Conservation (phyloP, 2,329 filamentous ascomycete species). For the Davidsoniella neocaledoniae region DNA sequence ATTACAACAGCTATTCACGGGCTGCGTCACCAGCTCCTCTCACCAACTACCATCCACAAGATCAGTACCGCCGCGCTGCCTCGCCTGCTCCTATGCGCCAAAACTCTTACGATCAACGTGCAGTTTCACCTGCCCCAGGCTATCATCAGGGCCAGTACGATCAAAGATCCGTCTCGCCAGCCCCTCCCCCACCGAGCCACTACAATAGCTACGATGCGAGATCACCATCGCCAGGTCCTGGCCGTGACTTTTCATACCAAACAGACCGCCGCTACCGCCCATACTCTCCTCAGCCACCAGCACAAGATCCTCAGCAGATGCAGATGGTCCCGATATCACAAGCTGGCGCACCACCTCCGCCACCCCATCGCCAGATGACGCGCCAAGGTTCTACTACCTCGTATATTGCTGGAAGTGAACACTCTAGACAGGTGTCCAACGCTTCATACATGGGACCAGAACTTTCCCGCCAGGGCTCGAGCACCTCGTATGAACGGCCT, state of each 20-base stretch:
- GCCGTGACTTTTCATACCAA: slow-evolving; percentile 19
- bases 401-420: slow-evolving; percentile 18
- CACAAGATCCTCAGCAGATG: slow-evolving; percentile 8
- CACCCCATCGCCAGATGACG: slow-evolving; percentile 57
- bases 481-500: slow-evolving; percentile 22
- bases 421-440: slow-evolving; percentile 14
- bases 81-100: slow-evolving; percentile 12
- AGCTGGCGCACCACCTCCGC: slow-evolving; percentile 51
- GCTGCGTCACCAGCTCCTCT: slow-evolving; percentile 25
- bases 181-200: slow-evolving; percentile 12
- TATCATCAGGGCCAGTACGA: slow-evolving; percentile 11
- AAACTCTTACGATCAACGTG: slow-evolving; percentile 12
- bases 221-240: slow-evolving; percentile 22
- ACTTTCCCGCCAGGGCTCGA: slow-evolving; percentile 24
- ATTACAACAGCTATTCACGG: slow-evolving; percentile 16
- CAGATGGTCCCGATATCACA: slow-evolving; percentile 1
- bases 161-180: slow-evolving; percentile 13
- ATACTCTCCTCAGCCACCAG: slow-evolving; percentile 13
- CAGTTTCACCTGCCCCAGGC: slow-evolving; percentile 5
- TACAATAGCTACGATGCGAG: slow-evolving; percentile 11
- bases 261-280: slow-evolving; percentile 17
- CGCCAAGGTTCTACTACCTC: slow-evolving; percentile 23
- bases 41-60: slow-evolving; percentile 12
- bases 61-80: slow-evolving; percentile 18
- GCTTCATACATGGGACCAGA: slow-evolving; percentile 13